Base-by-base conservation (phyloP, 805 yeast genomes). In the Candida awuae region DNA sequence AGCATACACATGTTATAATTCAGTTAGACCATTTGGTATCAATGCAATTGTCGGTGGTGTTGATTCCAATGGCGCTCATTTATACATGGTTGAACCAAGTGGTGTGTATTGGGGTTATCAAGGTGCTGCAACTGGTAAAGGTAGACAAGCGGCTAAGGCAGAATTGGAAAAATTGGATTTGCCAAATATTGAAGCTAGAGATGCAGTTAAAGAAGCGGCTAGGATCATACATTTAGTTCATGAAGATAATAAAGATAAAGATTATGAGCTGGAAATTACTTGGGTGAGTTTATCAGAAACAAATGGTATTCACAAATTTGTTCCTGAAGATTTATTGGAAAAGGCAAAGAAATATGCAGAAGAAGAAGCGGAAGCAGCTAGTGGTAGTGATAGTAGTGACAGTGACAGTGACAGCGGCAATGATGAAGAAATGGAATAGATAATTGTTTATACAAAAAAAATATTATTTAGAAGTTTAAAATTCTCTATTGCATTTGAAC, bases 111-210 rank as follows among this genome's bases (percentile, higher is more conserved):
- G 98, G 97, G 99, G 99, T 37, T 92, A 92, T 65, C 71, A 75
- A 39, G 98, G 96, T 45, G 94, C 96, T 29, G 98, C 99, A 14
- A 77, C 97, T 4, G 99, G 99, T 47, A 92, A 90, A 61, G 99
- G 99, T 34, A 78, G 97, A 62, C 99, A 92, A 63, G 76, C 85
- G n/a, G 98, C 98, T 35, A 90, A 90, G 65, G 83, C 90, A 21
- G 98, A 92, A 64, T 73, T 92, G 51, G 99, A 92, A 63, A 92
- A 92, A 62, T 68, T 92, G 59, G 81, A 85, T 49, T 67, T 78
- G 45, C 79, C 77, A 38, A 74, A 71, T 47, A 65, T 94, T 49
- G 66, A 79, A 8, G 84, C 80, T 4, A 73, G 64, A 50, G 94
- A 88, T 16, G 98, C 95, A 4, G 82, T 92, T 28, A 87, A 84